Percentiles rank a stretch among this genome's conserved stretches.
These are phyloP conservation scores for Aspergillus conjunctus DNA, from an alignment of 495 filamentous ascomycete species.

Conservation along the genomic window DNA sequence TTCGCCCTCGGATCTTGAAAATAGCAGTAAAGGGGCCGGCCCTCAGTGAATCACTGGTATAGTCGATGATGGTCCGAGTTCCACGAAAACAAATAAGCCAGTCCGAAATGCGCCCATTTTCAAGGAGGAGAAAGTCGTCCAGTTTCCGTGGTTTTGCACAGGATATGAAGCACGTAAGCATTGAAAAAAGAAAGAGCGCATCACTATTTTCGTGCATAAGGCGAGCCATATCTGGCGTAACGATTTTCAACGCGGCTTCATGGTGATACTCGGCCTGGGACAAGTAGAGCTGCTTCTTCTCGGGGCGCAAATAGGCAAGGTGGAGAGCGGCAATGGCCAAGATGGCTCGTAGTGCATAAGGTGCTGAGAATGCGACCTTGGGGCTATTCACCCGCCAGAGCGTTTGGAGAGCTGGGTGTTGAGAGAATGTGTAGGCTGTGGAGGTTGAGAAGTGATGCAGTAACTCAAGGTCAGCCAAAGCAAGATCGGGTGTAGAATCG, in stretches of 20 bases:
- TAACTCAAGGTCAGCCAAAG: constrained; percentile 33
- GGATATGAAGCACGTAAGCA: constrained; percentile 31
- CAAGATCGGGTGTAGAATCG: constrained; percentile 1
- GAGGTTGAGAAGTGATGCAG: constrained; percentile 42
- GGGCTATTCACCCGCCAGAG: constrained; percentile 38
- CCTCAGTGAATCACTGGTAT: constrained; percentile 24
- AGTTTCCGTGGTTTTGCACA: constrained; percentile 24
- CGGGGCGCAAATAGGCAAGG: constrained; percentile 32
- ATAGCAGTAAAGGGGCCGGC: constrained; percentile 28
- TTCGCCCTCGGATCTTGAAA: constrained; percentile 19
- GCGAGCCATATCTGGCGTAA: constrained; percentile 26
- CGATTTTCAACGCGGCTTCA: constrained; percentile 32
- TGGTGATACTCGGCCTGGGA: constrained; percentile 39
- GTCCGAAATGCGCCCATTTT: constrained; percentile 41
- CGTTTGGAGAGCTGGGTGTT: constrained; percentile 29
- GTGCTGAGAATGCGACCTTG: constrained; percentile 34
- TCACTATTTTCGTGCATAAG: constrained; percentile 33
- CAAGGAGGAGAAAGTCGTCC: constrained; percentile 36
- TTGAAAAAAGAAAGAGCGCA: constrained; percentile 43
- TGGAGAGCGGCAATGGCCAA: constrained; percentile 42
- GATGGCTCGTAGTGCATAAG: constrained; percentile 37
- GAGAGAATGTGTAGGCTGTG: constrained; percentile 41
- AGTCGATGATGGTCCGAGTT: constrained; percentile 37
- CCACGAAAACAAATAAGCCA: constrained; percentile 45
- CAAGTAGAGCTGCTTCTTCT: constrained; percentile 22